Percentiles rank a stretch among this genome's conserved stretches.
phyloP scores from a whole-genome alignment of 2,329 filamentous ascomycete genomes.

The Nothopassalora personata region DNA sequence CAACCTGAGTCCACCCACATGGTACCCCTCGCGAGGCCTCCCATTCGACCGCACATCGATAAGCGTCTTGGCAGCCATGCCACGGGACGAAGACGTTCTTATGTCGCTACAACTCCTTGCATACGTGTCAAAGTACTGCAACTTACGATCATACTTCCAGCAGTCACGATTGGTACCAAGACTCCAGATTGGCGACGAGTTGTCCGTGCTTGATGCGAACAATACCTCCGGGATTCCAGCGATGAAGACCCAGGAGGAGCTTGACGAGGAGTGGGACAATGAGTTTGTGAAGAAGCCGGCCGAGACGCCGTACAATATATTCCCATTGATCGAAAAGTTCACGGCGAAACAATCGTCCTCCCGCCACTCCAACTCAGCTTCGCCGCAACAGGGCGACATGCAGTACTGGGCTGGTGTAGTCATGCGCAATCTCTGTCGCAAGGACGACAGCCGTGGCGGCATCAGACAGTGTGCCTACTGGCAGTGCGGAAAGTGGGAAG shows the following conservation, averaged over 20 bases:
- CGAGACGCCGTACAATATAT: conserved; percentile 63
- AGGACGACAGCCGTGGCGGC: conserved; percentile 89
- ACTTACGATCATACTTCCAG: conserved; percentile 91
- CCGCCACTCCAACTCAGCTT: conserved; percentile 64
- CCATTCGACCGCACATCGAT: conserved; percentile 37
- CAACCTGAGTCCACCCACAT: conserved; percentile 54
- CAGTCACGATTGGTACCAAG: conserved; percentile 87
- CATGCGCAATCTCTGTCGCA: conserved; percentile 96
- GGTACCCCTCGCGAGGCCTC: conserved; percentile 26
- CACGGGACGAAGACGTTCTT: conserved; percentile 91
- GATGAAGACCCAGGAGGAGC: conserved; percentile 44
- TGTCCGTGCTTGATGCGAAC: conserved; percentile 72
- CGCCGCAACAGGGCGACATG: conserved; percentile 57
- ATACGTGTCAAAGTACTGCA: conserved; percentile 98
- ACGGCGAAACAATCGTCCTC: conserved; percentile 61
- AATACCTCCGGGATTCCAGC: conserved; percentile 37
- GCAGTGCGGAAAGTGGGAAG: conserved; percentile 97
- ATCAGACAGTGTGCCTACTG: conserved; percentile 98
- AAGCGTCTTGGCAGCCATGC: conserved; percentile 82
- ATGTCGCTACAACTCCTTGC: conserved; percentile 96
- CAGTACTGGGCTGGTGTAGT: conserved; percentile 99
- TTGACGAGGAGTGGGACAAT: conserved; percentile 80
- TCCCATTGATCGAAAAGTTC: conserved; percentile 96
- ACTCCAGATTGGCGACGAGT: conserved; percentile 81
- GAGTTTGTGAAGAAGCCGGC: conserved; percentile 56